These are phyloP conservation scores for Backusella macrospora DNA, from an alignment of 192 early-diverging fungal species.

Conservation along the genomic window DNA sequence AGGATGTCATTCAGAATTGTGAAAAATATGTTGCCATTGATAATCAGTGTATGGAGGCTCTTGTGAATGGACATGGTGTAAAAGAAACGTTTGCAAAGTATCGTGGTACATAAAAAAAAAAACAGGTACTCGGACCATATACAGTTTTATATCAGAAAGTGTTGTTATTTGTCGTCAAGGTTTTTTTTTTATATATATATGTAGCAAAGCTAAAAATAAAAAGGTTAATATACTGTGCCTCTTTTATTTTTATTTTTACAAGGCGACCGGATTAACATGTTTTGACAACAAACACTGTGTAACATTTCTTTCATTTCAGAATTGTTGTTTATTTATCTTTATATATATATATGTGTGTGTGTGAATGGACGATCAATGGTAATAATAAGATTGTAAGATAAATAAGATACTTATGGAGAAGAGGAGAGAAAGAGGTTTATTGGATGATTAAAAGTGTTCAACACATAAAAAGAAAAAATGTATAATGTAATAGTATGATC, in stretches of 20 bases:
- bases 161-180: too few species aligned
- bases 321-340: too few species aligned
- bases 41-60: slow-evolving; percentile 53
- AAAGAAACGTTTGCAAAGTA: slow-evolving; percentile 52
- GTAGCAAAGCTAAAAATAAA: not conserved
- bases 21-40: slow-evolving; percentile 50
- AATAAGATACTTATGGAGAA: not conserved
- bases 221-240: not conserved
- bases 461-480: not conserved
- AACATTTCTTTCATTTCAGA: too few species aligned
- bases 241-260: not conserved
- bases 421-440: not conserved
- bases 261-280: not conserved
- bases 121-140: not conserved
- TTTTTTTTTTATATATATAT: not conserved
- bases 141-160: too few species aligned
- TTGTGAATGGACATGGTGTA: slow-evolving; percentile 50
- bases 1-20: slow-evolving; percentile 50
- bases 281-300: not conserved
- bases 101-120: slow-evolving; percentile 37
- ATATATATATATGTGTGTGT: not conserved
- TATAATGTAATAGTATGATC: not conserved
- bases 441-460: not conserved
- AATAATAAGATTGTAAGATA: not conserved
- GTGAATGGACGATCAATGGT: not conserved